These are phyloP conservation scores for Phytophthora citrophthora DNA, from an alignment of 352 stramenopile genomes.

Conservation along the genomic window DNA sequence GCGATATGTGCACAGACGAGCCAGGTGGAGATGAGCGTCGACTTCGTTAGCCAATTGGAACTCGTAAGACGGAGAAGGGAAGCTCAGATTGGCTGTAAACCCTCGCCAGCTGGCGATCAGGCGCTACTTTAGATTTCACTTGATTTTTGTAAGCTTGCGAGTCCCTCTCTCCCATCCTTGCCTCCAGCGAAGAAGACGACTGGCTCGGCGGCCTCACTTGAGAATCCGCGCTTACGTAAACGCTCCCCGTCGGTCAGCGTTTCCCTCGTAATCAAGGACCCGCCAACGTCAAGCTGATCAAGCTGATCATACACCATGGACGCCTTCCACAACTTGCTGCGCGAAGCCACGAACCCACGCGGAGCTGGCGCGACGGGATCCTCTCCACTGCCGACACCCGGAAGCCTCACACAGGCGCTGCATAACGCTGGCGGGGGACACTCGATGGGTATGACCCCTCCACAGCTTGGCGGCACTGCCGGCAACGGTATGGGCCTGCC, in stretches of 20 bases:
- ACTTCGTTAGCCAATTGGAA: constrained; percentile 11
- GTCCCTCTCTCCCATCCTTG: constrained; percentile 20
- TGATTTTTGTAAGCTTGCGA: background rate
- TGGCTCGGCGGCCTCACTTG: constrained; percentile 38
- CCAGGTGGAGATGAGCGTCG: constrained; percentile 8
- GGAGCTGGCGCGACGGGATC: constrained; percentile 28
- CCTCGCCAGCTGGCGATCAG: background rate
- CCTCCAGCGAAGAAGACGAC: constrained; percentile 13
- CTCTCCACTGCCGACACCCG: constrained; percentile 29
- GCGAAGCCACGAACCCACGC: constrained; percentile 67
- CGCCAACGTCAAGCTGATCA: constrained; percentile 5
- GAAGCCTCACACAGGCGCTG: constrained; percentile 45
- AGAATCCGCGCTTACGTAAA: constrained; percentile 59
- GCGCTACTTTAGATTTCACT: constrained; percentile 1
- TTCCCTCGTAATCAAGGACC: constrained; percentile 48
- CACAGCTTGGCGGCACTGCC: constrained; percentile 16
- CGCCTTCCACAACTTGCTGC: constrained; percentile 80
- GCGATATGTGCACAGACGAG: background rate
- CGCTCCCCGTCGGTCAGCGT: background rate
- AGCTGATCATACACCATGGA: constrained; percentile 56
- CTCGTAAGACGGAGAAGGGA: background rate
- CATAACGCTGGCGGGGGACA: constrained; percentile 43
- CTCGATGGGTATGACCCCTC: constrained; percentile 49
- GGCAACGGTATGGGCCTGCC: constrained; percentile 48
- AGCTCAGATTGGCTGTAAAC: constrained; percentile 14